Evolutionary conservation across 257 asterid genomes (phyloP), one percentile per base, ranked within the genome.

Genomic region (Fraxinus pennsylvanica): DNA sequence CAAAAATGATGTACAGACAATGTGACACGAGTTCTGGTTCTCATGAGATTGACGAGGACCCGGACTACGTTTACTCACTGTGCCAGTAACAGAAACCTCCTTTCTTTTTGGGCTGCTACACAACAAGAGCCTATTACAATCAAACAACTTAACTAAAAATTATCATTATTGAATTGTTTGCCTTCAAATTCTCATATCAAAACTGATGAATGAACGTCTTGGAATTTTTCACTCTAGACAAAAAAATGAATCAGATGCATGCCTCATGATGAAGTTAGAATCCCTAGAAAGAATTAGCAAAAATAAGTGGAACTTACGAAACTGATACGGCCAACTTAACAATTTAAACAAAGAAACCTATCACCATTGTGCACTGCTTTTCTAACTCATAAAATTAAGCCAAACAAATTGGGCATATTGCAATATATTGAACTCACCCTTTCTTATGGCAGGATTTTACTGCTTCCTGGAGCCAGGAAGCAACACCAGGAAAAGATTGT

Each of bases 391-490:
- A 36, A 47, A 68, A 71, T 74, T n/a, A 52, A 72, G 9, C 36
- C 72, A 82, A 71, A 74, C 32, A 79, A 22, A 76, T 30, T 73
- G 54, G 69, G 66, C 78, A 79, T 27, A 71, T 54, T 70, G 65
- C 61, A 75, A 79, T 29, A 73, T 39, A 81, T 47, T 22, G 69
- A 66, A 71, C 93, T 89, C 88, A 93, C 99, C 99, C 99, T 85
- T 88, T 93, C 85, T 88, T 83, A 71, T 83, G 91, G 84, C 98
- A 95, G 68, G 87, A 84, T 65, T 83, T 75, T 79, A 95, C 97
- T 72, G 92, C 98, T 78, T 91, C 97, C 83, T 90, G 94, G 79
- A 95, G 94, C 99, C 99, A 95, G 75, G 88, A 84, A 73, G 96
- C 94, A 84, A 95, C 94, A 73, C 96, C 94, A 47, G 98, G 93